Evolutionary conservation across 768 basidiomycete species (phyloP).

Genomic region (Serpula lacrymans): DNA sequence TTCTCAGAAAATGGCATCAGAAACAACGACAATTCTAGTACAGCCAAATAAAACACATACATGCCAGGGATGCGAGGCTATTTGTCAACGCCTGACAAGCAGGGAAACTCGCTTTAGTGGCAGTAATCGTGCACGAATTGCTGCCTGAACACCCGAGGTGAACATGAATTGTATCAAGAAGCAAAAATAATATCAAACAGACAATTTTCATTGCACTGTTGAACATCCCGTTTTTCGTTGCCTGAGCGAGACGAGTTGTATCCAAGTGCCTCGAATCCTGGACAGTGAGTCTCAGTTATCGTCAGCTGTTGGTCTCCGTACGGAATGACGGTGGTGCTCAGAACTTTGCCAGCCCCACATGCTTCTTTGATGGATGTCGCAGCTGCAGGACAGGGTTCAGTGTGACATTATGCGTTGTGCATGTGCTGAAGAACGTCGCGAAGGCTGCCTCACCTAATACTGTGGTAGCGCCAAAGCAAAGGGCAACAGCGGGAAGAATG

Average conservation of each 20-base stretch:
- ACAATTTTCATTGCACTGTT: background rate
- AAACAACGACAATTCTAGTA: background rate
- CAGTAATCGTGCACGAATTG: conserved; percentile 2
- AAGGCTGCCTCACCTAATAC: too few relatives aligned
- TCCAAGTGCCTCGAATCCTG: background rate
- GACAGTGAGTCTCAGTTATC: conserved; percentile 1
- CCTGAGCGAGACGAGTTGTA: background rate
- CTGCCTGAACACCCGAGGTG: too few relatives aligned
- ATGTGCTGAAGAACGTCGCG: too few relatives aligned
- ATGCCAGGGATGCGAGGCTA: background rate
- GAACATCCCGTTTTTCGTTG: conserved; percentile 1
- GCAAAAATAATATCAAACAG: background rate
- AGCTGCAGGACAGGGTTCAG: too few relatives aligned
- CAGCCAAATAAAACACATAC: too few relatives aligned
- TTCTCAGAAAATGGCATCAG: background rate
- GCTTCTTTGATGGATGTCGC: conserved; percentile 1
- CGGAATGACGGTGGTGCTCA: background rate
- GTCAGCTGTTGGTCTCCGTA: conserved; percentile 1
- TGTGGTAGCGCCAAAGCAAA: too few relatives aligned
- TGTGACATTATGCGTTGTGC: too few relatives aligned
- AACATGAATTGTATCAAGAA: too few relatives aligned
- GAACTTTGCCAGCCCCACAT: background rate
- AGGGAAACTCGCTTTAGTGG: background rate
- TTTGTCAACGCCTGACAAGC: background rate
- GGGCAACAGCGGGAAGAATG: too few relatives aligned